Evolutionary conservation across 1,139 yeast genomes (phyloP).

Genomic region (Nakaseomyces bracarensis): DNA sequence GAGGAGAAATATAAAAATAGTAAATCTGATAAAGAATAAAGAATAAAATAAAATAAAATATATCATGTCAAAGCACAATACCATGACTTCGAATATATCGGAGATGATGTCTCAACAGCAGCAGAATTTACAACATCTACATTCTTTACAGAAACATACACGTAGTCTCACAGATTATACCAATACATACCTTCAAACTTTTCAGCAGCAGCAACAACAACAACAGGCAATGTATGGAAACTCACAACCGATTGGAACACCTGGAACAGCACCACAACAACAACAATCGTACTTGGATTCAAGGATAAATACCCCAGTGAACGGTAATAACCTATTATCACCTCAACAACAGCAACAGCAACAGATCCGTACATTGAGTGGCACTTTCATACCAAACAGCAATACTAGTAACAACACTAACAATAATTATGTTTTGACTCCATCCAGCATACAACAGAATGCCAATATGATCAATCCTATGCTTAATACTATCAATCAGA

Average conservation of each 20-base stretch:
- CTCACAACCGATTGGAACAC: not conserved
- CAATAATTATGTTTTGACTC: not conserved
- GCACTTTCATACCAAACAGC: not conserved
- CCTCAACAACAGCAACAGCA: constrained; percentile 7
- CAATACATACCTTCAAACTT: constrained; percentile 29
- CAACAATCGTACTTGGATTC: constrained; percentile 2
- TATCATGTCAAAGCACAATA: constrained; percentile 31
- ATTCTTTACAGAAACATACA: constrained; percentile 26
- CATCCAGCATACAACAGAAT: not conserved
- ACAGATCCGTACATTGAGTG: constrained; percentile 8
- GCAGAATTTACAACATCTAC: constrained; percentile 30
- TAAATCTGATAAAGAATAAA: no score
- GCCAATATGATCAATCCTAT: no score
- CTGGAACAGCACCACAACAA: not conserved
- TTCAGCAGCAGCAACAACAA: constrained; percentile 24
- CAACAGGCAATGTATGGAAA: constrained; percentile 12
- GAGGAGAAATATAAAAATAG: not conserved
- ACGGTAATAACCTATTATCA: constrained; percentile 6
- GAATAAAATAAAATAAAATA: no score
- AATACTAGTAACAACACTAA: not conserved
- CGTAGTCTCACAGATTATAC: constrained; percentile 14
- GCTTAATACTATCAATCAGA: not conserved
- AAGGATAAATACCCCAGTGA: constrained; percentile 4
- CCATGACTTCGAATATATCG: constrained; percentile 31
- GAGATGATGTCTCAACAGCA: constrained; percentile 35